Evolutionary conservation across 371 early-diverging fungal species (phyloP), one percentile per base, ranked within the genome.

Genomic region (Zychaea mexicana): DNA sequence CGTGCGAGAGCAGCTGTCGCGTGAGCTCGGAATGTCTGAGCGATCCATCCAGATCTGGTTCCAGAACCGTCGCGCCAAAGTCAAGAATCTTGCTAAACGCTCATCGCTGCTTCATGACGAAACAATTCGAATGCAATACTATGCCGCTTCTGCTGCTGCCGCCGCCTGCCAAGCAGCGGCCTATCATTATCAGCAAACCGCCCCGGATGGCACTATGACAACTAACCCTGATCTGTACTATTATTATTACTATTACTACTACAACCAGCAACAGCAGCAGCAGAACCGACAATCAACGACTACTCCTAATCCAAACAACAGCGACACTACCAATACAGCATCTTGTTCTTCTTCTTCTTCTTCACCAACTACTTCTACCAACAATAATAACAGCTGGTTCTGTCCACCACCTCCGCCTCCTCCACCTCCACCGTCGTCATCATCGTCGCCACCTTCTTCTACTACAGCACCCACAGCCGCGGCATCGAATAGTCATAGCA

Each of bases 41-140:
- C 86, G 95, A 65, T 76, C 79, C 10, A 95, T 99, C 61, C 97
- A 98, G 75, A 95, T 98, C 66, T 98, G 99, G 99, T 99, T 99
- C 85, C 99, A 99, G 76, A 99, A 98, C 86, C 88, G 95, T 65
- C 88, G 99, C 31, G 96, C 97, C 30, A 96, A 96, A 73, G 89
- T 90, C 19, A 96, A 95, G 77, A 90, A 82, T 56, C 82, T 82
- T 57, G 83, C 82, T n/a, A 85, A 85, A 64, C 64, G 82, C 22
- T 75, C 83, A 10, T 76, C 82, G 42, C 74, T 82, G 24, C 68
- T 82, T 15, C 84, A 85, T 61, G 78, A 84, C 63, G 83, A 85
- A 60, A 79, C 80, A 7, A 55, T 74, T 15, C 64, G 74, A 28
- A 70, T 70, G 68, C 81, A 78, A 46, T 76, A 78, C 30, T 74